Conservation (phyloP, 129 eudicot genomes). For the Lonicera japonica region DNA sequence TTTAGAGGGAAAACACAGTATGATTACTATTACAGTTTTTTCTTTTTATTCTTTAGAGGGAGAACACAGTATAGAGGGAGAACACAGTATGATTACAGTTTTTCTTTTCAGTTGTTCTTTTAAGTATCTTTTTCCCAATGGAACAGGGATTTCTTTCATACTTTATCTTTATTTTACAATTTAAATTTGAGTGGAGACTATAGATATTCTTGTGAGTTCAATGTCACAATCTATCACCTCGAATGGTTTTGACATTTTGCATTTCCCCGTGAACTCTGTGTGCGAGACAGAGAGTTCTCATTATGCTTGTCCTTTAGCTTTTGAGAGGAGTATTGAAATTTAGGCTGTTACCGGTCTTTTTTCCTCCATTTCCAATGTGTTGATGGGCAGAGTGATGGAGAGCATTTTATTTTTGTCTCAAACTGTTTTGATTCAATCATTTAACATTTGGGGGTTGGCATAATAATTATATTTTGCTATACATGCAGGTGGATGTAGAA, state of each 20-base stretch:
- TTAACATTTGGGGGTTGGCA: not conserved
- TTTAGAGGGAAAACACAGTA: too few relatives aligned
- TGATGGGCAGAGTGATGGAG: not conserved
- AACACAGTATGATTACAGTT: not conserved
- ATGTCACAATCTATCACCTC: too few relatives aligned
- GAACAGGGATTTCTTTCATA: not conserved
- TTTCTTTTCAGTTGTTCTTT: not conserved
- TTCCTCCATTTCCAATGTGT: not conserved
- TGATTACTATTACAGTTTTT: not conserved
- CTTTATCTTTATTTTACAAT: too few relatives aligned
- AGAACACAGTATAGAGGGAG: too few relatives aligned
- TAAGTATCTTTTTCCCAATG: too few relatives aligned
- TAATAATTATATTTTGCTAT: too few relatives aligned
- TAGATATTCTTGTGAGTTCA: too few relatives aligned
- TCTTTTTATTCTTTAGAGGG: not conserved
- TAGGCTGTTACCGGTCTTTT: too few relatives aligned
- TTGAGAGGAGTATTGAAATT: not conserved
- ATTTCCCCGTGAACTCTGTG: not conserved
- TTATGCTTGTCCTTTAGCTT: not conserved
- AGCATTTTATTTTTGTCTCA: too few relatives aligned
- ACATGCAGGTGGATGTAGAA: slow-evolving; percentile 84
- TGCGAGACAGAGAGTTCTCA: slow-evolving; percentile 2
- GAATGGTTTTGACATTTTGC: not conserved
- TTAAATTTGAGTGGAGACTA: too few relatives aligned
- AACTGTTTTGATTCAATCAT: too few relatives aligned